A percentile compares a stretch with the other conserved stretches of the same genome.
Evolutionary conservation across 495 filamentous ascomycete genomes (phyloP).

Genomic region (Tuber melanosporum): DNA sequence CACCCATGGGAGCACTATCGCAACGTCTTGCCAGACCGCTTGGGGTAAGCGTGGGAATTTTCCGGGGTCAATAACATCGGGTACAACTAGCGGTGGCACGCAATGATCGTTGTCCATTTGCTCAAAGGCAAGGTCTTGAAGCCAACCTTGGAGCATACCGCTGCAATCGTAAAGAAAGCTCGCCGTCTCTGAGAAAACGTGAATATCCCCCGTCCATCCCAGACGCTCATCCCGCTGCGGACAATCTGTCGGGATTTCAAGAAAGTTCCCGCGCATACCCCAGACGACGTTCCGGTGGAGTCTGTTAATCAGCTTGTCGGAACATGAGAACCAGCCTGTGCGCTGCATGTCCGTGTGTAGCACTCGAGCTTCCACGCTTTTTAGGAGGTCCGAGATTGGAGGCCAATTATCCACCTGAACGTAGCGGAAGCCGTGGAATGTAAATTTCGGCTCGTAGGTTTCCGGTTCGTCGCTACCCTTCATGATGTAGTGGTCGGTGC

Average conservation of each 20-base stretch:
- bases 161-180: conserved; percentile 50
- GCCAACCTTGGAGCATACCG: conserved; percentile 50
- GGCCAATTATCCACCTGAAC: conserved; percentile 51
- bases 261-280: conserved; percentile 53
- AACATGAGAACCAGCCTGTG: conserved; percentile 49
- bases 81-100: conserved; percentile 45
- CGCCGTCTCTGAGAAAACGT: conserved; percentile 49
- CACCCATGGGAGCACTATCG: conserved; percentile 47
- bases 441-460: conserved; percentile 48
- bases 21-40: conserved; percentile 49
- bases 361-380: conserved; percentile 47
- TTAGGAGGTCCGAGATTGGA: conserved; percentile 17
- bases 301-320: conserved; percentile 48
- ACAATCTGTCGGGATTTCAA: conserved; percentile 52
- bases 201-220: conserved; percentile 54
- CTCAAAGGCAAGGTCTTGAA: conserved; percentile 47
- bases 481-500: conserved; percentile 46
- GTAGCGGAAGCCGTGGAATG: conserved; percentile 55
- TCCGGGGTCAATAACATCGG: conserved; percentile 40
- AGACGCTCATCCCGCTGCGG: conserved; percentile 54
- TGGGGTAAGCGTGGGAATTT: conserved; percentile 35
- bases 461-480: conserved; percentile 31
- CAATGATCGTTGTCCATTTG: conserved; percentile 41
- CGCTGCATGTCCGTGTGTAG: conserved; percentile 50
- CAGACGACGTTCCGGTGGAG: conserved; percentile 50